phyloP scores from a whole-genome alignment of 202 grass and related monocot species.

The Musa balbisiana region DNA sequence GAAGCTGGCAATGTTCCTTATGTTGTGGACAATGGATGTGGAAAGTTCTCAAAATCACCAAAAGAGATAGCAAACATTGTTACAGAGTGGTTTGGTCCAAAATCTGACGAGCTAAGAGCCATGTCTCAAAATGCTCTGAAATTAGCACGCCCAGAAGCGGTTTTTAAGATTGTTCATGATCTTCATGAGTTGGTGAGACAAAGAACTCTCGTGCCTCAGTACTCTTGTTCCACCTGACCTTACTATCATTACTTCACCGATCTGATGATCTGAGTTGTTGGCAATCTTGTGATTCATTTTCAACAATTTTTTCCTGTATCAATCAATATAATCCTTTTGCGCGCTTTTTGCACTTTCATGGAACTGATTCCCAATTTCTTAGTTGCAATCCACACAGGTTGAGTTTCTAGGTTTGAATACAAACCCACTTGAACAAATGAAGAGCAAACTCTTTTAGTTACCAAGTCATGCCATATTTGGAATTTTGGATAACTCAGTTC shows the following conservation, averaged over 20 bases:
- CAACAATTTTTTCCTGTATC: no score
- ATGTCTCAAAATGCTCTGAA: constrained; percentile 89
- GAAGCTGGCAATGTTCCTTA: constrained; percentile 96
- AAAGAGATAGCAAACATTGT: constrained; percentile 80
- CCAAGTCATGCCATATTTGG: no score
- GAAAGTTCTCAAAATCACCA: constrained; percentile 76
- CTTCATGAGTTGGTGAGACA: constrained; percentile 78
- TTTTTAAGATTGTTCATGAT: constrained; percentile 96
- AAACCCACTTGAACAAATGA: no score
- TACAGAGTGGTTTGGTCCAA: constrained; percentile 65
- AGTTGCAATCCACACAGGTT: neutral
- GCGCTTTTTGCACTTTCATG: neutral
- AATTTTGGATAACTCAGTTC: no score
- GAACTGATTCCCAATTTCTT: neutral
- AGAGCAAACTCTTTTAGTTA: no score
- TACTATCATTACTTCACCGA: neutral
- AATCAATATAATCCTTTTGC: no score
- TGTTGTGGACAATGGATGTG: constrained; percentile 94
- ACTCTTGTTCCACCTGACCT: constrained; percentile 47
- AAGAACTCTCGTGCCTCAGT: constrained; percentile 51
- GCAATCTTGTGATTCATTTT: no score
- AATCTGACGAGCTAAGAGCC: constrained; percentile 55
- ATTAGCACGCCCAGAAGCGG: constrained; percentile 70
- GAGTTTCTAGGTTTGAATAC: neutral
- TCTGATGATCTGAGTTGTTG: neutral